Conservation (phyloP, 805 yeast genomes). For the Wickerhamomyces bisporus region DNA sequence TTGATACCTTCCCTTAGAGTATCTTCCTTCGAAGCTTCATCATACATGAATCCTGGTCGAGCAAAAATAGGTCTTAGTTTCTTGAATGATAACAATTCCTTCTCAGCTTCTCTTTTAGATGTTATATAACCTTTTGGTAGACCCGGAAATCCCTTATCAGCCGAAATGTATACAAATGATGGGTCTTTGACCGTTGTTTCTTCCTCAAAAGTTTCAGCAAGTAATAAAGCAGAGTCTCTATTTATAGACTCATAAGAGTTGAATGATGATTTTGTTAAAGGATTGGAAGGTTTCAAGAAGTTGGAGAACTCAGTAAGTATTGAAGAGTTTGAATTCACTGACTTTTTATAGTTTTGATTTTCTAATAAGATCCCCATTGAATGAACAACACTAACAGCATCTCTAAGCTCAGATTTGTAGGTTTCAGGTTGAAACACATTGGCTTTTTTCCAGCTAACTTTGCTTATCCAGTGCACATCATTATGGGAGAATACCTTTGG, state of each 20-base stretch:
- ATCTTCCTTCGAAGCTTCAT: constrained; percentile 32
- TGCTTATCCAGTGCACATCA: constrained; percentile 43
- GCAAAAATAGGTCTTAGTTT: constrained; percentile 55
- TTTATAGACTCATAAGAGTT: constrained; percentile 60
- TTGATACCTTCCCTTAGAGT: constrained; percentile 39
- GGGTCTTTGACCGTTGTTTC: constrained; percentile 24
- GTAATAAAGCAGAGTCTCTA: constrained; percentile 58
- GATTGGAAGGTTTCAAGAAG: constrained; percentile 52
- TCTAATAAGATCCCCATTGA: constrained; percentile 75
- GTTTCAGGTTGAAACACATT: constrained; percentile 62
- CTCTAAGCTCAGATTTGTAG: constrained; percentile 41
- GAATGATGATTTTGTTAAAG: constrained; percentile 39
- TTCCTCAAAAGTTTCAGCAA: constrained; percentile 51
- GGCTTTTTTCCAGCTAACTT: constrained; percentile 64
- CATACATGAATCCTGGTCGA: constrained; percentile 85
- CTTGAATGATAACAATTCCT: constrained; percentile 40
- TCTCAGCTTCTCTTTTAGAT: constrained; percentile 76
- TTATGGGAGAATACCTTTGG: constrained; percentile 29
- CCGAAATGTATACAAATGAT: constrained; percentile 72
- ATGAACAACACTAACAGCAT: constrained; percentile 70
- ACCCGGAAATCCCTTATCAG: constrained; percentile 66
- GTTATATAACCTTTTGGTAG: constrained; percentile 67
- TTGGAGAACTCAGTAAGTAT: constrained; percentile 31
- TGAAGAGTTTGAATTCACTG: constrained; percentile 26
- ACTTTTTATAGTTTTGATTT: constrained; percentile 59